Evolutionary conservation across 345 rosid genomes (phyloP).

Genomic region (Lagerstroemia speciosa): DNA sequence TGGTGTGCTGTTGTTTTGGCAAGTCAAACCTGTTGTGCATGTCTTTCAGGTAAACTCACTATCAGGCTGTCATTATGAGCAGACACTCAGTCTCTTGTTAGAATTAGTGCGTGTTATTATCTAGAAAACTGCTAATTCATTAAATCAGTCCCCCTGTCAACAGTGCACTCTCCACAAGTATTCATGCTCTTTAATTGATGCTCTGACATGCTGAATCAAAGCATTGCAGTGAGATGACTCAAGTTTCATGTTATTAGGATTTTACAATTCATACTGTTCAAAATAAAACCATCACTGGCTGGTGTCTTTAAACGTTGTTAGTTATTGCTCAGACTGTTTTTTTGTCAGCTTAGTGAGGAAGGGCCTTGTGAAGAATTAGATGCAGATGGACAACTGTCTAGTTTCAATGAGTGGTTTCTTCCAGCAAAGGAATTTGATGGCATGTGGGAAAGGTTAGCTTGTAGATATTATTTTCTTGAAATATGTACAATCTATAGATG

Average conservation of each 20-base stretch:
- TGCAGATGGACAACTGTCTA: slow-evolving; percentile 74
- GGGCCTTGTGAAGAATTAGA: slow-evolving; percentile 87
- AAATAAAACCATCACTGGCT: not conserved
- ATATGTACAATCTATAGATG: not conserved
- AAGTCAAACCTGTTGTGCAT: slow-evolving; percentile 81
- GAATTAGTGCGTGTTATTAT: not conserved
- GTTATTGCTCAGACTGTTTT: slow-evolving; percentile 1
- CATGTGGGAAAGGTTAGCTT: slow-evolving; percentile 94
- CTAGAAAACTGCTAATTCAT: not conserved
- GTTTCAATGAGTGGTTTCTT: slow-evolving; percentile 93
- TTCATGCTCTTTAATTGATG: not conserved
- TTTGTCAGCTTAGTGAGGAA: slow-evolving; percentile 78
- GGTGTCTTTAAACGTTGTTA: not conserved
- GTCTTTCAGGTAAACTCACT: slow-evolving; percentile 70
- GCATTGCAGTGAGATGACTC: not conserved
- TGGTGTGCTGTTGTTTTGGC: slow-evolving; percentile 92
- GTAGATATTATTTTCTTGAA: not conserved
- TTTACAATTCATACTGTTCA: not conserved
- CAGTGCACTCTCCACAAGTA: not conserved
- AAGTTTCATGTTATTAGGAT: no score
- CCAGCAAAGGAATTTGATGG: slow-evolving; percentile 98
- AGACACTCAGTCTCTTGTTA: not conserved
- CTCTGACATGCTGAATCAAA: not conserved
- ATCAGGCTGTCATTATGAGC: not conserved
- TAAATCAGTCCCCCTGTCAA: not conserved